Percentiles rank a stretch among this genome's conserved stretches.
Conservation (phyloP, 805 yeast genomes). For the Lipomyces lipofer region DNA sequence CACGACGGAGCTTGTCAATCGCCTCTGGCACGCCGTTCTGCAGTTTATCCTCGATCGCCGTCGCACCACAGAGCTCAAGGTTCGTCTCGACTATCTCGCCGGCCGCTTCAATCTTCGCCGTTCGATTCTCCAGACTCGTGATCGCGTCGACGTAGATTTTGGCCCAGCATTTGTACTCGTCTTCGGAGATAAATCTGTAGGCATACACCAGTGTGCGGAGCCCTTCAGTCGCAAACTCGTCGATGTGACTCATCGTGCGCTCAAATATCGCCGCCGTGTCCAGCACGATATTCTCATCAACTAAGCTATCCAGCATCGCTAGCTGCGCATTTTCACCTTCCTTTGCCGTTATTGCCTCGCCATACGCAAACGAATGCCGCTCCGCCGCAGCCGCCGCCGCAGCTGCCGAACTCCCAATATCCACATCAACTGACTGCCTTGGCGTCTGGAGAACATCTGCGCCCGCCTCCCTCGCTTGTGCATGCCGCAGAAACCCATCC, state of each 20-base stretch:
- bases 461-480: constrained; percentile 35
- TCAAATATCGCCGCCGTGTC: constrained; percentile 80
- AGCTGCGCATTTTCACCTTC: background rate
- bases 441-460: constrained; percentile 20
- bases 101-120: constrained; percentile 61
- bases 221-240: constrained; percentile 93
- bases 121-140: constrained; percentile 68
- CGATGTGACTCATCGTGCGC: constrained; percentile 84
- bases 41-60: constrained; percentile 95
- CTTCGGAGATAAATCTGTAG: constrained; percentile 64
- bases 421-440: constrained; percentile 21
- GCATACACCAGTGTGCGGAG: constrained; percentile 85
- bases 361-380: constrained; percentile 5
- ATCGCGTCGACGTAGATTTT: constrained; percentile 70
- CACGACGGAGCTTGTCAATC: constrained; percentile 85
- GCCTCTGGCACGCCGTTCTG: constrained; percentile 98
- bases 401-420: constrained; percentile 6
- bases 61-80: constrained; percentile 80
- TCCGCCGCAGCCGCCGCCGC: constrained; percentile 9
- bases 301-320: constrained; percentile 18
- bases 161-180: constrained; percentile 68
- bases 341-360: constrained; percentile 4
- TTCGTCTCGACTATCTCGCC: constrained; percentile 72
- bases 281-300: constrained; percentile 57
- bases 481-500: constrained; percentile 33